Percentiles rank a stretch among this genome's conserved stretches.
Evolutionary conservation across 2,329 filamentous ascomycete species (phyloP).

Genomic region (Hirsutella thompsonii): DNA sequence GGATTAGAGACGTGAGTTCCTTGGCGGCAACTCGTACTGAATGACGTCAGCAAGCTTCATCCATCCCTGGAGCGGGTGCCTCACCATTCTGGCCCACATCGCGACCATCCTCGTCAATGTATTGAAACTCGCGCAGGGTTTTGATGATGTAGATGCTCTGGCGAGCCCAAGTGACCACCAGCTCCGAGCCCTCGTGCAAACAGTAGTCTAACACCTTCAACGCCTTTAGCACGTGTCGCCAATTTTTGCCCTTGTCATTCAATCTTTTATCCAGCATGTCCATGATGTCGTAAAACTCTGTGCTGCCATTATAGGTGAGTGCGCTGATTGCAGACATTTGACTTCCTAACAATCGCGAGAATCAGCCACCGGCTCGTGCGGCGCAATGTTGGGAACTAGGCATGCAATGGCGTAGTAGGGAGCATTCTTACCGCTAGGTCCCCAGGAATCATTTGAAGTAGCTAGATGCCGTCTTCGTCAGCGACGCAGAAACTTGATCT

Average conservation of each 20-base stretch:
- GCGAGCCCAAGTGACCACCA: conserved; percentile 94
- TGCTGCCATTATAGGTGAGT: conserved; percentile 45
- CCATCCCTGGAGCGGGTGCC: conserved; percentile 2
- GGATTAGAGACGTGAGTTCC: conserved; percentile 80
- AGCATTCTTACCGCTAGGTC: conserved; percentile 41
- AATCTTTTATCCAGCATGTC: conserved; percentile 98
- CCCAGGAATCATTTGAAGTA: conserved; percentile 98
- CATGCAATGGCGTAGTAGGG: no score
- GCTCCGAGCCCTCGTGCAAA: conserved; percentile 89
- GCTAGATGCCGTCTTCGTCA: conserved; percentile 54
- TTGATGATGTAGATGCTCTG: conserved; percentile 99
- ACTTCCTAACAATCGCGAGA: no score
- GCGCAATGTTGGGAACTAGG: no score
- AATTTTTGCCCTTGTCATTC: conserved; percentile 99
- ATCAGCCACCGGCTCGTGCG: no score
- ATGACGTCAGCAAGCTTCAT: conserved; percentile 6
- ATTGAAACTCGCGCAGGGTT: conserved; percentile 91
- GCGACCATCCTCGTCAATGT: conserved; percentile 86
- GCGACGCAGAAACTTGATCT: neutral
- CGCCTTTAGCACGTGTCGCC: conserved; percentile 95
- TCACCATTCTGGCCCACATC: conserved; percentile 95
- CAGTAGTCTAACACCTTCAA: conserved; percentile 97
- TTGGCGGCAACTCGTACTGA: conserved; percentile 90
- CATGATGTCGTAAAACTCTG: conserved; percentile 99
- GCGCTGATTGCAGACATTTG: no score